These are phyloP conservation scores for Chara braunii DNA, from an alignment of 139 green algal species.

Conservation along the genomic window DNA sequence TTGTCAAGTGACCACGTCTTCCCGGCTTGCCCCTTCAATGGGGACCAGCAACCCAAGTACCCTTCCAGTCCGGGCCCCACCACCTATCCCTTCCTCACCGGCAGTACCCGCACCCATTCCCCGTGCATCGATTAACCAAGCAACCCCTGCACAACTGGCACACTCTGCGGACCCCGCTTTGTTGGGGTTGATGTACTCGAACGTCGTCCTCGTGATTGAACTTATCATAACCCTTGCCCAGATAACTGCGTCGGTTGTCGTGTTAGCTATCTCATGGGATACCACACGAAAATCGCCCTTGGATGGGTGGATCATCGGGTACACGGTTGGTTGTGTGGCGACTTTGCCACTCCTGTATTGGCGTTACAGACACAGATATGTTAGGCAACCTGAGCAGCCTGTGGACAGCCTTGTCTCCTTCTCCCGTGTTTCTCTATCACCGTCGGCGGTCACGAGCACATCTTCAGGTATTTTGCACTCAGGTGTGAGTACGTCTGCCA, in stretches of 20 bases:
- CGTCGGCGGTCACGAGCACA: too few relatives aligned
- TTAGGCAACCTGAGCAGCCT: neutral
- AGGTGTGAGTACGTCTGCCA: too few relatives aligned
- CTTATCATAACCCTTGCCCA: slow-evolving; percentile 6
- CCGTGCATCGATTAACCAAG: too few relatives aligned
- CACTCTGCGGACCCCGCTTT: neutral
- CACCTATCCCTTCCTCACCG: too few relatives aligned
- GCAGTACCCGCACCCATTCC: too few relatives aligned
- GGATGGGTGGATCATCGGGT: slow-evolving; percentile 12
- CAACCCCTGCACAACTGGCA: neutral
- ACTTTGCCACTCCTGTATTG: slow-evolving; percentile 10
- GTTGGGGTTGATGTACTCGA: slow-evolving; percentile 1
- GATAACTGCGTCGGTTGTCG: neutral
- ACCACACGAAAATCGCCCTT: neutral
- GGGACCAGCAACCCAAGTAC: too few relatives aligned
- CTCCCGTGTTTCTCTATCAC: too few relatives aligned
- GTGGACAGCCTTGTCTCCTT: too few relatives aligned
- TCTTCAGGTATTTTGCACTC: too few relatives aligned
- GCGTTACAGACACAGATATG: slow-evolving; percentile 19
- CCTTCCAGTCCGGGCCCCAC: too few relatives aligned
- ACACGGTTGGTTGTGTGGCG: slow-evolving; percentile 5
- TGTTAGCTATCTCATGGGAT: slow-evolving; percentile 4
- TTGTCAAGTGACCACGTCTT: too few relatives aligned
- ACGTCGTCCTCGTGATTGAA: neutral
- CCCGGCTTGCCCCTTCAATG: too few relatives aligned